phyloP scores from a whole-genome alignment of 768 basidiomycete genomes.

The Amanita rimosa region DNA sequence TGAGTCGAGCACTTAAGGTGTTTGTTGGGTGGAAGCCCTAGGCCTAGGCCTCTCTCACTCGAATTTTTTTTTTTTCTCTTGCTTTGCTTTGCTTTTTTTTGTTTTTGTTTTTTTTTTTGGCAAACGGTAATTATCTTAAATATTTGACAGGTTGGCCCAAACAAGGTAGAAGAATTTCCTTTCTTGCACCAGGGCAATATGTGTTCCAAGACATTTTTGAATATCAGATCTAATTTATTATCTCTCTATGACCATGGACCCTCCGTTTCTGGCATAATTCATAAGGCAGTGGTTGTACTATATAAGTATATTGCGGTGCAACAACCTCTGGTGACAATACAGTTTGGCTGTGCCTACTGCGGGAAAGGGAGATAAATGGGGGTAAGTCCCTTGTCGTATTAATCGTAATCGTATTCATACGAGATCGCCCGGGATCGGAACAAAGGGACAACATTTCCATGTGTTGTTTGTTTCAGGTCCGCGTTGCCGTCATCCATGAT shows the following conservation, averaged over 20 bases:
- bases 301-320: too few species aligned
- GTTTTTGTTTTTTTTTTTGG: not conserved
- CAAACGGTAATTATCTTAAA: not conserved
- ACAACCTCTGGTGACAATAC: too few species aligned
- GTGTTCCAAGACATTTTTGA: not conserved
- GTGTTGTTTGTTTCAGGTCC: too few species aligned
- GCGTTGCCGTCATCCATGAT: too few species aligned
- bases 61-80: too few species aligned
- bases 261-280: not conserved
- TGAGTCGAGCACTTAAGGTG: slow-evolving; percentile 43
- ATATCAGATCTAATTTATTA: not conserved
- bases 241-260: too few species aligned
- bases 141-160: not conserved
- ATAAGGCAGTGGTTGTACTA: too few species aligned
- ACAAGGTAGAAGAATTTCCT: slow-evolving; percentile 7
- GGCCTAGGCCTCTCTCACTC: too few species aligned
- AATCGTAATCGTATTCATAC: too few species aligned
- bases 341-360: not conserved
- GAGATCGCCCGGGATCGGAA: not conserved
- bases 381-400: too few species aligned
- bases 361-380: not conserved
- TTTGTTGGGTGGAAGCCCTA: slow-evolving; percentile 46
- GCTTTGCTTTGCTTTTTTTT: too few species aligned
- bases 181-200: slow-evolving; percentile 2
- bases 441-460: too few species aligned